Evolutionary conservation across 2,329 filamentous ascomycete genomes (phyloP).

Genomic region (Sarocladiaceae sp.): DNA sequence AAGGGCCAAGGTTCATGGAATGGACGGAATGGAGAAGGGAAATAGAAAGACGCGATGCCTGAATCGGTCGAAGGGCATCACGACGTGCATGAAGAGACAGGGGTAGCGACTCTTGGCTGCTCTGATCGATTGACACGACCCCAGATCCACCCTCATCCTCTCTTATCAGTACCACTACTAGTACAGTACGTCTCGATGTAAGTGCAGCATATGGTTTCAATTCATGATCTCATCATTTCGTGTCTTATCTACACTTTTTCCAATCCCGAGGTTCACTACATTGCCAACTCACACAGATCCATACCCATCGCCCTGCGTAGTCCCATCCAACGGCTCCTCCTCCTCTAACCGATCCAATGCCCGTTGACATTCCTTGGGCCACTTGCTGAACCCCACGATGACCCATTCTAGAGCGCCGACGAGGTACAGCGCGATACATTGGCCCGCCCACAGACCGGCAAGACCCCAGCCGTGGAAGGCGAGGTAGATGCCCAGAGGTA

Average conservation of each 20-base stretch:
- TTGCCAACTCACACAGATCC: background rate
- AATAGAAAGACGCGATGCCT: background rate
- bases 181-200: background rate
- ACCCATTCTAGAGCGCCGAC: constrained; percentile 76
- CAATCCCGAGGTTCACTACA: background rate
- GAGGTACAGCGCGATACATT: constrained; percentile 75
- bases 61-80: constrained; percentile 1
- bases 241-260: background rate
- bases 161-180: background rate
- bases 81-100: constrained; percentile 7
- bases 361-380: constrained; percentile 45
- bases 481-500: constrained; percentile 78
- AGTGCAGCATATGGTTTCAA: background rate
- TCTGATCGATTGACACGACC: background rate
- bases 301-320: background rate
- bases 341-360: constrained; percentile 20
- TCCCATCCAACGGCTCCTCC: background rate
- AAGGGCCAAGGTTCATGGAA: too few species aligned
- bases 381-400: constrained; percentile 73
- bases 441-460: constrained; percentile 75
- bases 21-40: too few species aligned
- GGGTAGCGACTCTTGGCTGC: background rate
- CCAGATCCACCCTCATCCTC: background rate
- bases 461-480: constrained; percentile 85
- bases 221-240: background rate